phyloP scores from a whole-genome alignment of 352 stramenopile species.

The Phytophthora palmivora region DNA sequence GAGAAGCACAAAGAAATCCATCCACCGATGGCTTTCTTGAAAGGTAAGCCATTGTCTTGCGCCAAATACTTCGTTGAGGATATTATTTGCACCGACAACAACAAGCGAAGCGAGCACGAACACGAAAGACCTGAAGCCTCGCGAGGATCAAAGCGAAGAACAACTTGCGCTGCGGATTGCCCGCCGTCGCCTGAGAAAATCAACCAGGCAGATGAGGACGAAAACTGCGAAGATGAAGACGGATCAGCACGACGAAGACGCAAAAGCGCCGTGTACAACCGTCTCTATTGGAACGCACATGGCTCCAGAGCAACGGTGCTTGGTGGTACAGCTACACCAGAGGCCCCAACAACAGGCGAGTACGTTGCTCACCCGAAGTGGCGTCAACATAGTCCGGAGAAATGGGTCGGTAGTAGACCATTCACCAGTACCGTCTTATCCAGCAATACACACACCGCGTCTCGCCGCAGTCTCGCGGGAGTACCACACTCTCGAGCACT shows the following conservation, averaged over 20 bases:
- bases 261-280: constrained; percentile 34
- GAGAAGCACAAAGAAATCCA: constrained; percentile 79
- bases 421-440: constrained; percentile 63
- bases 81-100: constrained; percentile 40
- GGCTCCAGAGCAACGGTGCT: constrained; percentile 28
- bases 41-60: constrained; percentile 62
- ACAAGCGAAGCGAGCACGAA: constrained; percentile 17
- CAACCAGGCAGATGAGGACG: constrained; percentile 26
- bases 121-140: constrained; percentile 10
- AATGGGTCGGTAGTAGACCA: constrained; percentile 54
- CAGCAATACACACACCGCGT: constrained; percentile 54
- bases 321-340: constrained; percentile 24
- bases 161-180: constrained; percentile 35
- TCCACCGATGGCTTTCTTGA: constrained; percentile 59
- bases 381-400: constrained; percentile 55
- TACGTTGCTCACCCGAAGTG: constrained; percentile 66
- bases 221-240: constrained; percentile 26
- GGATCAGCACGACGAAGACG: constrained; percentile 10
- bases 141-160: constrained; percentile 13
- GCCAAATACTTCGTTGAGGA: constrained; percentile 71
- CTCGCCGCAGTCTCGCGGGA: constrained; percentile 55
- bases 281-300: constrained; percentile 37
- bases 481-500: constrained; percentile 44
- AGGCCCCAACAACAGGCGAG: constrained; percentile 54
- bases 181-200: constrained; percentile 32